These are phyloP conservation scores for Lagenaria siceraria DNA, from an alignment of 306 rosid genomes.

Conservation along the genomic window DNA sequence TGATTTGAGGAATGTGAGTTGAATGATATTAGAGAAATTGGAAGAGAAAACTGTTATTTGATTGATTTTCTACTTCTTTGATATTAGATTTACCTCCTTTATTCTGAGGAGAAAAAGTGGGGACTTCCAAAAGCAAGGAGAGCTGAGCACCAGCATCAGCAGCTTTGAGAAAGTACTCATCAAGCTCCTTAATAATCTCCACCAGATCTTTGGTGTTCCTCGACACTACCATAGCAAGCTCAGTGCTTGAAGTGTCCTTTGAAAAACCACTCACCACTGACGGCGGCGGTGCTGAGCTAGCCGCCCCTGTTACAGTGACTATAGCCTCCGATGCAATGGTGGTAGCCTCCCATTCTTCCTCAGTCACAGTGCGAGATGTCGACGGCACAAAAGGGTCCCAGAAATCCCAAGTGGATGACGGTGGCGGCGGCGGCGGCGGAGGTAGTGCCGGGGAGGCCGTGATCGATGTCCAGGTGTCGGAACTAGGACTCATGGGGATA, in stretches of 20 bases:
- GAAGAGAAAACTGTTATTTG: background rate
- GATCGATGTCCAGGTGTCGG: conserved; percentile 72
- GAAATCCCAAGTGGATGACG: conserved; percentile 78
- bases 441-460: conserved; percentile 55
- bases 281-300: conserved; percentile 42
- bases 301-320: conserved; percentile 34
- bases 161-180: conserved; percentile 79
- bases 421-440: conserved; percentile 52
- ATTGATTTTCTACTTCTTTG: background rate
- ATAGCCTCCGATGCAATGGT: conserved; percentile 51
- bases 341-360: conserved; percentile 77
- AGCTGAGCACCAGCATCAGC: conserved; percentile 76
- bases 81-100: conserved; percentile 42
- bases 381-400: conserved; percentile 90
- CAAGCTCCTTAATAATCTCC: conserved; percentile 80
- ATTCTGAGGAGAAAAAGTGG: conserved; percentile 42
- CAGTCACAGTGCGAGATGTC: conserved; percentile 43
- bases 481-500: conserved; percentile 51
- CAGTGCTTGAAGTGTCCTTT: conserved; percentile 37
- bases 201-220: conserved; percentile 69
- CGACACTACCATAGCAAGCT: conserved; percentile 78
- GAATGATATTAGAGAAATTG: background rate
- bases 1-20: background rate
- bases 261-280: conserved; percentile 52
- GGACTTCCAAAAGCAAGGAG: conserved; percentile 63